Base-by-base conservation (phyloP, 1,139 yeast genomes). In the Geotrichum candidum region DNA sequence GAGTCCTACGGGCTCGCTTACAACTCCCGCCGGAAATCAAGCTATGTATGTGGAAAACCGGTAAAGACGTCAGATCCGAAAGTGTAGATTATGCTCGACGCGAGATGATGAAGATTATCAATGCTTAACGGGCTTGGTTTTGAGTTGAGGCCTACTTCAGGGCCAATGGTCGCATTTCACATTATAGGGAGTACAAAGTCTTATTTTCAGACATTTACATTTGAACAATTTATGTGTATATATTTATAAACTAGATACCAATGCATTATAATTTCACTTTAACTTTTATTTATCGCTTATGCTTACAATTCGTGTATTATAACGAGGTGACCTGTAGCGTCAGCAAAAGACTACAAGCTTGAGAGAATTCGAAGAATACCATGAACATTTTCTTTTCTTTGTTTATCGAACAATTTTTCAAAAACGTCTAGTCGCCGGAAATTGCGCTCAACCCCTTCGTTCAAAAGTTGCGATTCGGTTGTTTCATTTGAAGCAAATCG, bases 1-100 rank as follows among this genome's bases (percentile, higher is more conserved):
- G 84, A 51, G 74, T 80, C 4, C 64, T 66, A 13, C 68, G 69
- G 4, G 79, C 81, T 6, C 69, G 73, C 4, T 67, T 68, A 38
- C 63, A 64, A 58, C 64, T 76, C 23, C 78, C 78, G 4, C 60
- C 64, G 4, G 65, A 66, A 6, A 68, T 75, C 6, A 53, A 67
- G 45, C 64, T 76, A 50, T 67, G 70, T 18, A 68, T 73, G 67
- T 76, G 78, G 78, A 66, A 74, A 18, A 59, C 65, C 2, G 77
- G 77, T 9, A 61, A 59, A 22, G 78, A 74, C 54, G 69, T 75
- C 3, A 41, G 46, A 6, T 41, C 46, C 6, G 46, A 41, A 3
- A 15, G 46, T 6, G 46, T 41, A 6, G 46, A 41, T 18, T 41
- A 5, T n/a, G 18, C 22, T 2, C 46, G 46, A 6, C 46, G 46